phyloP scores from a whole-genome alignment of 106 monocot genomes.

The Platanthera zijinensis region DNA sequence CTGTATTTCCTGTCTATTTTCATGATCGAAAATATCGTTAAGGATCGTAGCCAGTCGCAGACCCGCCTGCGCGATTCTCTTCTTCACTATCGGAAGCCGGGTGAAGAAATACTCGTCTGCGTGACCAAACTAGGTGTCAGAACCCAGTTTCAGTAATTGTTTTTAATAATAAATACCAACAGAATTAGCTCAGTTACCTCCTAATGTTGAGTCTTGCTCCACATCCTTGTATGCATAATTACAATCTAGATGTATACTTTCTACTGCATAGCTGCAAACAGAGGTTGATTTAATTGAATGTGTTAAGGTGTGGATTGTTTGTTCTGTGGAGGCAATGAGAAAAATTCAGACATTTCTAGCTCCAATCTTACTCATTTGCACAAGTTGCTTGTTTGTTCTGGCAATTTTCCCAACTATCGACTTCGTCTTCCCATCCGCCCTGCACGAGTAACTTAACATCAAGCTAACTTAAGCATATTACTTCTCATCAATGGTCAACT shows the following conservation, averaged over 20 bases:
- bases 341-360: background rate
- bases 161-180: background rate
- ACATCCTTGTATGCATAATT: slow-evolving; percentile 91
- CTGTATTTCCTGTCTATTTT: background rate
- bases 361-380: slow-evolving; percentile 44
- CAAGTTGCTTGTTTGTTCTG: slow-evolving; percentile 35
- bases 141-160: background rate
- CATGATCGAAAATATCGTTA: slow-evolving; percentile 16
- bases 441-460: slow-evolving; percentile 4
- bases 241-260: slow-evolving; percentile 65
- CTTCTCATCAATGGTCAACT: background rate
- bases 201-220: slow-evolving; percentile 56
- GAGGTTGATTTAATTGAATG: background rate
- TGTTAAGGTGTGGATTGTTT: too few relatives aligned
- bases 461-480: background rate
- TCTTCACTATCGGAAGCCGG: slow-evolving; percentile 15
- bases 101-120: slow-evolving; percentile 26
- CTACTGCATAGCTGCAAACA: slow-evolving; percentile 65
- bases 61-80: slow-evolving; percentile 22
- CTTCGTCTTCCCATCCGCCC: slow-evolving; percentile 51
- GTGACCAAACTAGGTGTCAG: background rate
- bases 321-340: background rate
- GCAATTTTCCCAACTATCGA: slow-evolving; percentile 57
- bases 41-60: slow-evolving; percentile 14
- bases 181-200: slow-evolving; percentile 29